phyloP scores from a whole-genome alignment of 805 yeast species.

The Metschnikowia colocasiae region DNA sequence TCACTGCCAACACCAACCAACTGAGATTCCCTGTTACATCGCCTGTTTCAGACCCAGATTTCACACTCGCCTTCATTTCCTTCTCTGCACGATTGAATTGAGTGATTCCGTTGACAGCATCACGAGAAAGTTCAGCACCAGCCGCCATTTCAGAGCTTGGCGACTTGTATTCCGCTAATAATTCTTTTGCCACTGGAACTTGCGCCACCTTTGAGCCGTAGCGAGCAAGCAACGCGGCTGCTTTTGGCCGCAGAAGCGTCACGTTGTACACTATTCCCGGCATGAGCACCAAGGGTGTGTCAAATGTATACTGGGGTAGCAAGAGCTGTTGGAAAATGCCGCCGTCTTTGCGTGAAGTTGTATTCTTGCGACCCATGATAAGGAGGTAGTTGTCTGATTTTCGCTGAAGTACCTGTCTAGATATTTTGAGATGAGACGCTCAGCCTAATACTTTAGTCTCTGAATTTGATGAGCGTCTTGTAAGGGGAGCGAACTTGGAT shows the following conservation, averaged over 20 bases:
- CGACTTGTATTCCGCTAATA: constrained; percentile 36
- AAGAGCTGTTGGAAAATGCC: constrained; percentile 19
- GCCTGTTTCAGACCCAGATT: neutral
- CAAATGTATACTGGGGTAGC: constrained; percentile 40
- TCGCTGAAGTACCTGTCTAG: too few species aligned
- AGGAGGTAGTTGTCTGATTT: neutral
- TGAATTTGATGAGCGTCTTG: neutral
- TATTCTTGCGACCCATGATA: constrained; percentile 5
- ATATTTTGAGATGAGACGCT: neutral
- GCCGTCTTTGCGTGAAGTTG: constrained; percentile 7
- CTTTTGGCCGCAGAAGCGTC: constrained; percentile 46
- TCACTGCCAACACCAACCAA: constrained; percentile 37
- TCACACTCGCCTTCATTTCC: constrained; percentile 1
- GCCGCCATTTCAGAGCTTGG: constrained; percentile 11
- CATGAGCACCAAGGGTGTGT: constrained; percentile 46
- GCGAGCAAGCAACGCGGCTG: constrained; percentile 44
- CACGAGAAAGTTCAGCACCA: constrained; percentile 23
- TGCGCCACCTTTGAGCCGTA: constrained; percentile 30
- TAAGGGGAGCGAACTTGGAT: neutral
- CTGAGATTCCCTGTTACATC: constrained; percentile 24
- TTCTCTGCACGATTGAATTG: constrained; percentile 18
- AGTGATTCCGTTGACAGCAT: constrained; percentile 31
- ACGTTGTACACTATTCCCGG: constrained; percentile 65
- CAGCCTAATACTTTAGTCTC: neutral
- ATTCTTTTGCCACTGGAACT: constrained; percentile 28